A percentile compares a stretch with the other conserved stretches of the same genome.
Evolutionary conservation across 495 filamentous ascomycete species (phyloP).

Genomic region (Alectoria sarmentosa): DNA sequence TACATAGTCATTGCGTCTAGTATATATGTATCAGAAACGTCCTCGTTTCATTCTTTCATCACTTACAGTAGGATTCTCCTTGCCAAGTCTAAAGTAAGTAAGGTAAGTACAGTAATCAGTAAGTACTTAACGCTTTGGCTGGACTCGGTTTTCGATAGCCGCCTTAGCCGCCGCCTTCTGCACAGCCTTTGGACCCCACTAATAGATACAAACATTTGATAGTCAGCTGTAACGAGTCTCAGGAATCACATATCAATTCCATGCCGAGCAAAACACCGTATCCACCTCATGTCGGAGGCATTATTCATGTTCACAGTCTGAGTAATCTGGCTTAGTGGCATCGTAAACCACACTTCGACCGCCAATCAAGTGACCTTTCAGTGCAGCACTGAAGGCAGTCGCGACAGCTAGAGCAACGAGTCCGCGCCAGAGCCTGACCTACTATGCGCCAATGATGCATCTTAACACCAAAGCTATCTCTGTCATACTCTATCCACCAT

Average conservation of each 20-base stretch:
- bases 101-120: too few species aligned
- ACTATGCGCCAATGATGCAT: conserved; percentile 21
- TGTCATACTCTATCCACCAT: conserved; percentile 10
- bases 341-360: background rate
- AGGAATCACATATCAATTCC: background rate
- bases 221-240: background rate
- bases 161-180: background rate
- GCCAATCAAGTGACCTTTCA: background rate
- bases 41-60: background rate
- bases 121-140: too few species aligned
- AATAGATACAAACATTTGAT: background rate
- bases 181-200: conserved; percentile 6
- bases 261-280: background rate
- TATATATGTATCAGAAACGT: background rate
- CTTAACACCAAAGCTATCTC: conserved; percentile 13
- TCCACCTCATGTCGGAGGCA: background rate
- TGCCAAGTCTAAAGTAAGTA: too few species aligned
- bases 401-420: background rate
- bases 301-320: background rate
- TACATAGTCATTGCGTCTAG: background rate
- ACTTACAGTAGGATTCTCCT: too few species aligned
- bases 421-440: background rate
- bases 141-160: too few species aligned
- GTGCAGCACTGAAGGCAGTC: conserved; percentile 10
- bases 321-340: background rate